phyloP scores from a whole-genome alignment of 176 grass and related monocot species.

The Dendrocalamus sinicus region DNA sequence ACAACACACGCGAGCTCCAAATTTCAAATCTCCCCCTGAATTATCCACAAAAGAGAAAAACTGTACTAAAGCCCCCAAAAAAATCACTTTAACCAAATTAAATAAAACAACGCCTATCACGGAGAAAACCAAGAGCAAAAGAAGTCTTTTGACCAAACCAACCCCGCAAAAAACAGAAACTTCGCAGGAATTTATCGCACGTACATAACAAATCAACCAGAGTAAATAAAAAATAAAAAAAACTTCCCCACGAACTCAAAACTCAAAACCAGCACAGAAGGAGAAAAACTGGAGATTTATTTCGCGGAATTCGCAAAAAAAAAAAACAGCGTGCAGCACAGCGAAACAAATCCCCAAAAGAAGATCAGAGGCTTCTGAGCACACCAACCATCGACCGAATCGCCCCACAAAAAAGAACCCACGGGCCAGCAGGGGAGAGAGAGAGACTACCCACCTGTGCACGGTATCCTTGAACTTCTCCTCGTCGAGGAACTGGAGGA shows the following conservation, averaged over 20 bases:
- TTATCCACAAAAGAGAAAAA: constrained; percentile 34
- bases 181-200: neutral
- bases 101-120: constrained; percentile 15
- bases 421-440: neutral
- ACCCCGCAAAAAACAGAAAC: neutral
- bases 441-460: constrained; percentile 64
- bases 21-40: constrained; percentile 48
- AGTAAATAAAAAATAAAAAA: neutral
- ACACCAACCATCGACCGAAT: constrained; percentile 42
- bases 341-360: constrained; percentile 45
- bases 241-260: neutral
- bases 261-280: constrained; percentile 19
- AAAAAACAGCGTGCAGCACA: neutral
- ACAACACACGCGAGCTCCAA: constrained; percentile 33
- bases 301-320: constrained; percentile 8
- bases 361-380: constrained; percentile 2
- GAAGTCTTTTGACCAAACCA: constrained; percentile 18
- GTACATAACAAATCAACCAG: constrained; percentile 36
- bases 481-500: constrained; percentile 99
- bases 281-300: constrained; percentile 18
- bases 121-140: neutral
- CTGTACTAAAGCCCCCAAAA: neutral
- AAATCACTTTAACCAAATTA: constrained; percentile 34
- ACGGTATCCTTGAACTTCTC: constrained; percentile 99
- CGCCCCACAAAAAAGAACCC: constrained; percentile 21